Base-by-base conservation (phyloP, 768 basidiomycete genomes). In the Suillus americanus region DNA sequence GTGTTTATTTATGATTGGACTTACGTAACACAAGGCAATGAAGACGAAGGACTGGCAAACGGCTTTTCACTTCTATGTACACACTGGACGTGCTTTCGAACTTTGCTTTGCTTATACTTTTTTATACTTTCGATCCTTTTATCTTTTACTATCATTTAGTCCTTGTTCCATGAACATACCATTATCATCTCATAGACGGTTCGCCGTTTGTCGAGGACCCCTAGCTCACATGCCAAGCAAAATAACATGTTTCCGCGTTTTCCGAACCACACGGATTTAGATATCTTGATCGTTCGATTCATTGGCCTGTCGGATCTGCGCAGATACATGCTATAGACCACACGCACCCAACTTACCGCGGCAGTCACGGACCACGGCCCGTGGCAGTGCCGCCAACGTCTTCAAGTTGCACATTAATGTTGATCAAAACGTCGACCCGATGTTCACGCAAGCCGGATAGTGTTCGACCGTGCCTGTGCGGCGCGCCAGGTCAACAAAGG, bases 31-130 rank as follows among this genome's bases (percentile, higher is more conserved):
- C 55, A 38, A n/a, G 28, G 55, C 51, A 30, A 50, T 60, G 57
- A 59, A 51, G 65, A 62, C 40, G 51, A 50, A 63, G 65, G 67
- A 68, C 67, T 75, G 64, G 65, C 69, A 66, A 53, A 65, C 64
- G 74, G 71, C 73, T 74, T 68, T 72, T 41, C 70, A 61, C 54
- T 35, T 76, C 67, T 69, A 69, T 70, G 74, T 72, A 69, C 33
- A 65, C 25, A 63, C 12, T 64, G 63, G 69, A 70, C 66, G 56
- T 62, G 54, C 67, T 57, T 64, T 38, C 50, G 28, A 51, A 51
- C 50, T 61, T 25, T 62, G 43, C 33, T 46, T 62, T 23, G 28
- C 23, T 65, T 54, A 61, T 51, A 37, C 8, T 46, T 61, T 56
- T 48, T 62, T 48, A 51, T 55, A 46, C 54, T 45, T 57, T 65